Percentiles rank a stretch among this genome's conserved stretches.
These are phyloP conservation scores for Venturia oleaginea DNA, from an alignment of 2,329 filamentous ascomycete genomes.

Conservation along the genomic window DNA sequence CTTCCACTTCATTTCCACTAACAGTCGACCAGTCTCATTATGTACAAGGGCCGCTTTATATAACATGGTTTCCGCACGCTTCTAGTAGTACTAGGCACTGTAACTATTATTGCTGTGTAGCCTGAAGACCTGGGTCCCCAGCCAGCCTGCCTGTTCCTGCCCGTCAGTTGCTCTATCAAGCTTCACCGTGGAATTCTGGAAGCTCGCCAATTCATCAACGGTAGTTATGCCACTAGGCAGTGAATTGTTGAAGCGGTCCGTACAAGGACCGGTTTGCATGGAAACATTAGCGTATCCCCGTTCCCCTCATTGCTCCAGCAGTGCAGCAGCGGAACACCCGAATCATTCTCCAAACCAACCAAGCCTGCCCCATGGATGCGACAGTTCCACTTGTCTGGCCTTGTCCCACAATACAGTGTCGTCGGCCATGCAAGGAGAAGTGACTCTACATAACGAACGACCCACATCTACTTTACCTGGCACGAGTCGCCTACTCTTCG, in stretches of 20 bases:
- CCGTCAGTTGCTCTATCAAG: background rate
- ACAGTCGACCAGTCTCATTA: background rate
- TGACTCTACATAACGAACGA: background rate
- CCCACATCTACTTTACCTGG: background rate
- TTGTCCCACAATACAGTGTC: background rate
- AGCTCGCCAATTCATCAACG: background rate
- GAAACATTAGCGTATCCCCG: background rate
- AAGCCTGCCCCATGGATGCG: too few species aligned
- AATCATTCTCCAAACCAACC: too few species aligned
- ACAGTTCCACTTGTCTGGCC: background rate
- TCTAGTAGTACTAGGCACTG: too few species aligned
- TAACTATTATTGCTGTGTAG: too few species aligned
- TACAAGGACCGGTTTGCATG: background rate
- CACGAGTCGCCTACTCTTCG: background rate
- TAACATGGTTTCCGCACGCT: background rate
- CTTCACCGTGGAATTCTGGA: background rate
- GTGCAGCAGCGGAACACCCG: background rate
- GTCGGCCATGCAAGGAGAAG: background rate
- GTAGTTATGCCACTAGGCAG: too few species aligned
- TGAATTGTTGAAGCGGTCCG: background rate
- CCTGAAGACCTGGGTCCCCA: background rate
- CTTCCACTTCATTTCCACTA: background rate
- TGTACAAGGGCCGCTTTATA: background rate
- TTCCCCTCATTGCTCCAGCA: background rate
- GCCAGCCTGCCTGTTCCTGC: too few species aligned